Conservation (phyloP, 2,329 filamentous ascomycete species). For the Exophiala xenobiotica region DNA sequence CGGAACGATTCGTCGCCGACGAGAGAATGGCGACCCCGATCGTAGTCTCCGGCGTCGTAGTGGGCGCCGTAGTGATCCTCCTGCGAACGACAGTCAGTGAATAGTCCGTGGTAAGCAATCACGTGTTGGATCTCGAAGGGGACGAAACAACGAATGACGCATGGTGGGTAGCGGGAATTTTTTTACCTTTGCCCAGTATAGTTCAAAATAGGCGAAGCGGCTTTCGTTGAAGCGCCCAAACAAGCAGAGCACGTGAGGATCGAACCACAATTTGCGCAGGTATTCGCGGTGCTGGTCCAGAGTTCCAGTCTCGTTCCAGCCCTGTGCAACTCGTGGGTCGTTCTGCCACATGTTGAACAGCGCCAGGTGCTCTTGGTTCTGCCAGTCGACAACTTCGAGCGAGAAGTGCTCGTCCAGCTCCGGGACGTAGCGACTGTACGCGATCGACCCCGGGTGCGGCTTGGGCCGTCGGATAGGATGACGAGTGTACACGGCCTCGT, state of each 20-base stretch:
- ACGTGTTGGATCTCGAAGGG: conserved; percentile 27
- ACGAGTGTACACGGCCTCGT: conserved; percentile 56
- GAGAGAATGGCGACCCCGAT: conserved; percentile 62
- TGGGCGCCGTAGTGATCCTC: conserved; percentile 62
- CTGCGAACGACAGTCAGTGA: conserved; percentile 31
- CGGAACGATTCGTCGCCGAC: conserved; percentile 59
- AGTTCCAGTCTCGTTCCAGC: conserved; percentile 77
- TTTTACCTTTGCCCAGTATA: conserved; percentile 71
- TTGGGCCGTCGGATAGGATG: conserved; percentile 73
- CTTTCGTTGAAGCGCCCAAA: conserved; percentile 70
- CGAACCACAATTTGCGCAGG: conserved; percentile 64
- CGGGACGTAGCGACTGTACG: conserved; percentile 77
- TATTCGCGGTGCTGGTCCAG: conserved; percentile 73
- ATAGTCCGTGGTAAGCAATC: background rate
- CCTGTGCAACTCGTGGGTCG: conserved; percentile 74
- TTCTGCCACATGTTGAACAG: conserved; percentile 82
- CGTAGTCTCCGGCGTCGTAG: conserved; percentile 56
- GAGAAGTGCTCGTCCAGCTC: conserved; percentile 74
- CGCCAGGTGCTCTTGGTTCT: conserved; percentile 62
- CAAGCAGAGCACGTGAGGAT: conserved; percentile 69
- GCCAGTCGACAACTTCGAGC: conserved; percentile 69
- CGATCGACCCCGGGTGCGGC: conserved; percentile 66
- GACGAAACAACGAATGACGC: conserved; percentile 34
- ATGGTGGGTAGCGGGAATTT: conserved; percentile 39
- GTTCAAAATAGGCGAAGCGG: conserved; percentile 74